Base-by-base conservation (phyloP, 192 early-diverging fungal genomes). In the Coemansia furcata region DNA sequence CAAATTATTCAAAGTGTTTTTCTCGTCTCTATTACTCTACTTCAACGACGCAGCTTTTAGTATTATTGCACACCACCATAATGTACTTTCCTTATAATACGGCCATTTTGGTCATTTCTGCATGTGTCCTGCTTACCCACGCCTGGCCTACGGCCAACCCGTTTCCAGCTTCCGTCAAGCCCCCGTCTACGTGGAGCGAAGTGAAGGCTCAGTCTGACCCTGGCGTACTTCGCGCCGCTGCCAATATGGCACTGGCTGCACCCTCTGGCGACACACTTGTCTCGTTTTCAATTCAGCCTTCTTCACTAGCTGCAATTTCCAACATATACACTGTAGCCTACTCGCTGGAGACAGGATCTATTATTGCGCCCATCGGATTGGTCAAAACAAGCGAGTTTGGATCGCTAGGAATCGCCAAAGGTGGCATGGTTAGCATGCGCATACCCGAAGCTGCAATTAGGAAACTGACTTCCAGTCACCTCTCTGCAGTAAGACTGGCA, bases 371-470 rank as follows among this genome's bases (percentile, higher is more conserved):
- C 29, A 47, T 68, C n/a, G 67, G 67, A 2, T 44, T 26, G 17
- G 47, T 54, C 43, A 62, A 30, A 8, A 29, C 46, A 2, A 59
- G 30, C 10, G 54, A 68, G 15, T 38, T 55, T 29, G 21, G 15
- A 7, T 12, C 58, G 3, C 29, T 68, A n/a, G 67, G 67, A n/a
- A 23, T 68, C 26, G 23, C 10, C 12, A 62, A 38, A 36, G 67
- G 67, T n/a, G 67, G 67, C 12, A 68, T 68, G 67, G 67, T 68
- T 42, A 68, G 67, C 29, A 58, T 68, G 33, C 67, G 67, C 42
- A 68, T 68, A 15, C 60, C 67, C 15, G 46, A 32, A 6, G 9
- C 58, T 36, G 10, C 35, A 40, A 37, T 69, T 15, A 38, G 54
- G 6, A 36, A 17, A 4, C 30, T 69, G 35, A 36, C 44, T 9